Conservation (phyloP, 2,329 filamentous ascomycete species). For the Uncinocarpus reesii region DNA sequence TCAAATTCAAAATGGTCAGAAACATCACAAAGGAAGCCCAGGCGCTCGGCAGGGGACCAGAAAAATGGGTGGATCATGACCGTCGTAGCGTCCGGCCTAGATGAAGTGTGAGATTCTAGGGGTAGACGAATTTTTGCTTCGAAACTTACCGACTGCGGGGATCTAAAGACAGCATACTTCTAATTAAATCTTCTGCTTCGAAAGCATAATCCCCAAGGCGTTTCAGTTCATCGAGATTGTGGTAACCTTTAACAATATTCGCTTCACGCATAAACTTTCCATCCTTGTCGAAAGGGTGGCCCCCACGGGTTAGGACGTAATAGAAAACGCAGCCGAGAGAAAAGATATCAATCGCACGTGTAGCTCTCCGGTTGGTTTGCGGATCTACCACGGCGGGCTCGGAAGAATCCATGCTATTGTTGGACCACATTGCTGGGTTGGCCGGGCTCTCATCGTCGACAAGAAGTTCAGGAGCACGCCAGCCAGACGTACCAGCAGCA, state of each 20-base stretch:
- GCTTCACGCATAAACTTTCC: constrained; percentile 92
- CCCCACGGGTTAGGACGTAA: constrained; percentile 89
- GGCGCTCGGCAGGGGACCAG: constrained; percentile 79
- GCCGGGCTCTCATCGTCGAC: constrained; percentile 58
- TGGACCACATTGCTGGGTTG: constrained; percentile 24
- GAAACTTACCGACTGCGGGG: constrained; percentile 48
- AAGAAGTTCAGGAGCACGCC: constrained; percentile 90
- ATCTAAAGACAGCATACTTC: constrained; percentile 62
- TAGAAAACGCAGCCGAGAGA: constrained; percentile 96
- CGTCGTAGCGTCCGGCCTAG: constrained; percentile 58
- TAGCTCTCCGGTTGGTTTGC: constrained; percentile 63
- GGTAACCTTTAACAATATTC: constrained; percentile 87
- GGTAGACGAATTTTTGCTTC: neutral
- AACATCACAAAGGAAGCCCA: constrained; percentile 89
- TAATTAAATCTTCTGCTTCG: constrained; percentile 79
- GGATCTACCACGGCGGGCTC: constrained; percentile 46
- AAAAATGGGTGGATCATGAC: constrained; percentile 95
- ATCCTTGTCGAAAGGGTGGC: constrained; percentile 87
- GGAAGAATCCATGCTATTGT: constrained; percentile 36
- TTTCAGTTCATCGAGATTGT: constrained; percentile 60
- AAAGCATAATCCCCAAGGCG: constrained; percentile 70
- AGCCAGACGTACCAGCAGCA: constrained; percentile 85
- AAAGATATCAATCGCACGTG: constrained; percentile 94
- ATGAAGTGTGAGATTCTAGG: neutral
- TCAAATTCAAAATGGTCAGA: constrained; percentile 96